Percentiles rank a stretch among this genome's conserved stretches.
Evolutionary conservation across 164 flowering plant species (phyloP).

Genomic region (Vitis amurensis): DNA sequence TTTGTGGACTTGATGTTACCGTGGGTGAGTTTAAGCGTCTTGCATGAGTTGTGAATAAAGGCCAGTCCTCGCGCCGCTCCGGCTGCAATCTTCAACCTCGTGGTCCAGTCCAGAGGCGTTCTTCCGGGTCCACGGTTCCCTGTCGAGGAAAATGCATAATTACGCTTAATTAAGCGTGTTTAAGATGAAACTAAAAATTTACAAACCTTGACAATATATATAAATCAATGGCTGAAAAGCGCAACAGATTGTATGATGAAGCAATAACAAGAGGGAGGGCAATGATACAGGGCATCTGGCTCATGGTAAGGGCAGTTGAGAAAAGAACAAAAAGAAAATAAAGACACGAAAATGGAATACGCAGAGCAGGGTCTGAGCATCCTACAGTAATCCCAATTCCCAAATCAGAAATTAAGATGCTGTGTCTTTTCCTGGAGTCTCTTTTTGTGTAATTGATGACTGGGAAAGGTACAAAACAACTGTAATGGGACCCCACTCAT

Average conservation of each 20-base stretch:
- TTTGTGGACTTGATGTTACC: conserved; percentile 90
- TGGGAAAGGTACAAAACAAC: not conserved
- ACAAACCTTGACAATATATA: too few relatives aligned
- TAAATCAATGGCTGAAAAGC: too few relatives aligned
- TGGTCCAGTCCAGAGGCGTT: conserved; percentile 83
- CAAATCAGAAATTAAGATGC: conserved; percentile 1
- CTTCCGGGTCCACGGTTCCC: conserved; percentile 90
- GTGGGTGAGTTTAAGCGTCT: conserved; percentile 52
- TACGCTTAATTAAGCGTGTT: not conserved
- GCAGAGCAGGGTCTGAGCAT: too few relatives aligned
- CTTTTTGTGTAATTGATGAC: not conserved
- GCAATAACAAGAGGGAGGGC: too few relatives aligned
- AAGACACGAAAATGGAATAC: conserved; percentile 1
- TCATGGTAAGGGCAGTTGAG: conserved; percentile 6
- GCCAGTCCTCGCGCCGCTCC: conserved; percentile 81
- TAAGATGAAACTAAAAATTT: too few relatives aligned
- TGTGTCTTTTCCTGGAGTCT: not conserved
- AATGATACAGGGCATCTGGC: not conserved
- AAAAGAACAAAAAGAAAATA: conserved; percentile 2
- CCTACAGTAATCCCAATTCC: conserved; percentile 9
- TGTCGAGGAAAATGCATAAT: conserved; percentile 12
- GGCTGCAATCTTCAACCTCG: conserved; percentile 72
- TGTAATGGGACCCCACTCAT: too few relatives aligned
- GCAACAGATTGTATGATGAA: too few relatives aligned
- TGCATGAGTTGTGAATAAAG: conserved; percentile 61